Base-by-base conservation (phyloP, 2,329 filamentous ascomycete genomes). In the Claviceps citrina region DNA sequence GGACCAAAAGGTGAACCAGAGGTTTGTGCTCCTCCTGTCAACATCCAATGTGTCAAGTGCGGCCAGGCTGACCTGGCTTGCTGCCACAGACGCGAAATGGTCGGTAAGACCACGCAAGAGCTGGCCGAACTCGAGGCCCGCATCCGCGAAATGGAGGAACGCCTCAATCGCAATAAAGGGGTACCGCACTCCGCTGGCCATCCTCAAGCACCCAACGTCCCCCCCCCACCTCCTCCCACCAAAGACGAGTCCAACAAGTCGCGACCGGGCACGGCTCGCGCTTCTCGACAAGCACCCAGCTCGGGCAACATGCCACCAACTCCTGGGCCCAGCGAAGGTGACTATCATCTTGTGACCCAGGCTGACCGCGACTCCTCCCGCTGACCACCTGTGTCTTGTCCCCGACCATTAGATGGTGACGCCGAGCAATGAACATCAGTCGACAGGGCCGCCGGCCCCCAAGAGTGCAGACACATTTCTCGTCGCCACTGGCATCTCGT, bases 41-140 rank as follows among this genome's bases (percentile, higher is more conserved):
- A 9, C 22, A 20, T 37, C 24, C 19, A 9, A 3, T 3, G 18
- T 31, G 10, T 26, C 15, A 7, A n/a, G 16, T 22, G 26, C 15
- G 18, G 22, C 16, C 10, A 7, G 27, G 19, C 37, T 39, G 22
- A 39, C 30, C 28, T 1, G 7, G 28, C 22, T 25, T 25, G 10
- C 12, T 39, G 37, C 30, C 8, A 8, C 12, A 47, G 43, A 39
- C 43, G 40, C 36, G 32, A 40, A 25, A 58, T 94, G 44, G 78
- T 96, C 55, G 73, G 71, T 47, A 74, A 71, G 39, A 82, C 84
- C 57, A 76, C 74, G 41, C 74, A 77, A 46, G 84, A 95, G 61
- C 79, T 96, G 49, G 80, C 93, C 60, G 77, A 79, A 42, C 78
- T 96, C 53, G 85, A 95, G 63, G 77, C 77, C 39, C 79, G 78